Evolutionary conservation across 2,329 filamentous ascomycete genomes (phyloP), one percentile per base, ranked within the genome.

Genomic region (Orbilia oligospora): DNA sequence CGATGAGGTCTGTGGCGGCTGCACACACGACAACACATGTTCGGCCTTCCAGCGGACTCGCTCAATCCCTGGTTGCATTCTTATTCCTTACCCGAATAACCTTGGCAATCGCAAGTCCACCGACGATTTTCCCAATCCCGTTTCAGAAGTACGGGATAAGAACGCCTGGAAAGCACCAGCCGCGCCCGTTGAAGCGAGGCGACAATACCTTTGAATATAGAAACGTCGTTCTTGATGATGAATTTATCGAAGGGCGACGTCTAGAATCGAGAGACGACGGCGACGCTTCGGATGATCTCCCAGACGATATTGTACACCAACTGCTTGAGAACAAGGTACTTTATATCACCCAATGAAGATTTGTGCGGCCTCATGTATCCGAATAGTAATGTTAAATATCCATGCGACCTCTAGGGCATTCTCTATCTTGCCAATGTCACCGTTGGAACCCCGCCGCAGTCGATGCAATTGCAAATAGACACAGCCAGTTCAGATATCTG

Each of bases 401-500:
- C 33, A 14, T 33, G 9, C 56, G 20, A 46, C 27, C 9, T 44
- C 9, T 53, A 77, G 73, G 73, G 73, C 5, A 68, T 77, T 2
- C 41, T 80, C 14, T 80, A 80, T 58, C 67, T 80, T 22, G 67
- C 65, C 36, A 76, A 76, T 41, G 77, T 80, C n/a, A 51, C 56
- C 10, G 68, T 80, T 38, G 77, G 77, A 9, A 71, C 77, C 2
- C 77, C 77, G 4, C 71, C 77, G 30, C 77, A 80, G 48, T 27
- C 56, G 20, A 65, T 80, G 53, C 77, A 76, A 27, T 51, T 80
- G 41, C 71, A 80, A 67, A 72, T 80, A 27, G 77, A 80, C 38
- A 80, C 77, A 8, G 77, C 70, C 10, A 76, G 71, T 48, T 71
- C 70, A 3, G 77, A 80, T 44, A 73, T 80, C 9, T 80, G 77